Percentiles rank a stretch among this genome's conserved stretches.
These are phyloP conservation scores for Tylopilus sp. DNA, from an alignment of 1,284 basidiomycete species.

Conservation along the genomic window DNA sequence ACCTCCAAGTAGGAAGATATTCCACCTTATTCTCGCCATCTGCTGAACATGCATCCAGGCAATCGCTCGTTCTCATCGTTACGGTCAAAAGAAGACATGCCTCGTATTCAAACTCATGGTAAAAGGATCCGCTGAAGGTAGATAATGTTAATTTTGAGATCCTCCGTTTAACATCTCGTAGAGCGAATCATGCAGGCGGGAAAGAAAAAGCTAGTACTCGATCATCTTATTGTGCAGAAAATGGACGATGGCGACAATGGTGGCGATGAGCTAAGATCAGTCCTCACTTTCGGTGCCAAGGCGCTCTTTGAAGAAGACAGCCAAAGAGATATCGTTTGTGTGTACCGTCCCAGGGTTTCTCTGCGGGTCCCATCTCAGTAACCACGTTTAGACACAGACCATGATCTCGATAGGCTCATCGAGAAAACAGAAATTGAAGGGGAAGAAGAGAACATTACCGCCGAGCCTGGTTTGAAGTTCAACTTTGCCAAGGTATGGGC, in stretches of 20 bases:
- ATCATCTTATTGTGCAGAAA: conserved; percentile 91
- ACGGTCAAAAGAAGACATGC: conserved; percentile 77
- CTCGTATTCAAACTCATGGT: conserved; percentile 92
- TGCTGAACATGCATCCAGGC: conserved; percentile 49
- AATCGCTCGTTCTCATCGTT: conserved; percentile 85
- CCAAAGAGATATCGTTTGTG: conserved; percentile 69
- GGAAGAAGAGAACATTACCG: conserved; percentile 48
- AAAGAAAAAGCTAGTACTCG: conserved; percentile 87
- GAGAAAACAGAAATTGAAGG: conserved; percentile 77
- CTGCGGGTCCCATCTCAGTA: conserved; percentile 60
- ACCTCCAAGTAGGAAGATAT: conserved; percentile 57
- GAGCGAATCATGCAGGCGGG: conserved; percentile 85
- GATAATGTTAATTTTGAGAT: not conserved
- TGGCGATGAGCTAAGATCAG: conserved; percentile 72
- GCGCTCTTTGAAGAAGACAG: conserved; percentile 68
- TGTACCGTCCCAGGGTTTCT: conserved; percentile 30
- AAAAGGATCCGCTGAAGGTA: conserved; percentile 85
- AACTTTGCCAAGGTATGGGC: conserved; percentile 88
- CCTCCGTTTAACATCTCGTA: conserved; percentile 32
- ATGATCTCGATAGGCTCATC: conserved; percentile 79
- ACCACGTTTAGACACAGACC: conserved; percentile 59
- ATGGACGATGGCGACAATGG: conserved; percentile 79
- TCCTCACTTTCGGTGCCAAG: conserved; percentile 80
- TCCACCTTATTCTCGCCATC: conserved; percentile 1
- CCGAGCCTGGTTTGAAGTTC: conserved; percentile 54